Evolutionary conservation across 75 land plant species (phyloP).

Genomic region (Sequoia sempervirens): DNA sequence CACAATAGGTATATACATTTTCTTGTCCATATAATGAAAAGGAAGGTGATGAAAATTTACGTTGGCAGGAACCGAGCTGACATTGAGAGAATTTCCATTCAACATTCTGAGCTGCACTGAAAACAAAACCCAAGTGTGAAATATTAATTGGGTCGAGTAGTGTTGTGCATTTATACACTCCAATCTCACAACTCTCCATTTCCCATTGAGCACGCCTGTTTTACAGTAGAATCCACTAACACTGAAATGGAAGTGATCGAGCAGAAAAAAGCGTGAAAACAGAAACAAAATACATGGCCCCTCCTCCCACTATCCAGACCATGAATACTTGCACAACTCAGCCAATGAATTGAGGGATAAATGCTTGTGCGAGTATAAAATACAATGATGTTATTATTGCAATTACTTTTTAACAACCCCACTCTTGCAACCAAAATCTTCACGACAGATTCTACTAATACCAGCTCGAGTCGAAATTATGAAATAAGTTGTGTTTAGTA

Average conservation of each 20-base stretch:
- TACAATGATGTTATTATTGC: neutral
- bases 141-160: neutral
- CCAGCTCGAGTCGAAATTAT: neutral
- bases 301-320: neutral
- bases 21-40: neutral
- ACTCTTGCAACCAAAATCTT: neutral
- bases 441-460: neutral
- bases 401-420: neutral
- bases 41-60: neutral
- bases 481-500: neutral
- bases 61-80: neutral
- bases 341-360: neutral
- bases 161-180: too few species aligned
- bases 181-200: neutral
- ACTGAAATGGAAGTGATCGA: neutral
- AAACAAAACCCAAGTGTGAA: neutral
- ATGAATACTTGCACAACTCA: neutral
- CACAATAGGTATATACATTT: neutral
- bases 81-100: neutral
- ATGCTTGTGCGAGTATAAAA: too few species aligned
- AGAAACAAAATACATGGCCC: neutral
- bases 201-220: neutral
- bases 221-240: too few species aligned
- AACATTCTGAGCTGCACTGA: neutral
- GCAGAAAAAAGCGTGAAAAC: neutral